Conservation (phyloP, 2,329 filamentous ascomycete species). For the Laburnicola sp. region DNA sequence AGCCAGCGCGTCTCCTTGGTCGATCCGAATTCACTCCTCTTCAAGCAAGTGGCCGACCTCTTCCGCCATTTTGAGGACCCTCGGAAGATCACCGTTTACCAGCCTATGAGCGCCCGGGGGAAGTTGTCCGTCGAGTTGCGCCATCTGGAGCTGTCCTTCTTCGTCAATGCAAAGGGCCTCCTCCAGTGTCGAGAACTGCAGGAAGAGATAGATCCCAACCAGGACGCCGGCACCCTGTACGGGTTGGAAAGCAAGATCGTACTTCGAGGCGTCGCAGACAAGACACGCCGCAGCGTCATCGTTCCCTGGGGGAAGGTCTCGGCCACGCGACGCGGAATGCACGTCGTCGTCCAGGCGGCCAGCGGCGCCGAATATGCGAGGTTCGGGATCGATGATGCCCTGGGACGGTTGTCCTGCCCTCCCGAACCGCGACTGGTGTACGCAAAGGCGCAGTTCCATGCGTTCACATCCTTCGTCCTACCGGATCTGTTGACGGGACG, state of each 20-base stretch:
- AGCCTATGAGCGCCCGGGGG: constrained; percentile 38
- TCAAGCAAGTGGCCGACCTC: constrained; percentile 45
- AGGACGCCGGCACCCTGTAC: constrained; percentile 62
- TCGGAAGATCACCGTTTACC: constrained; percentile 50
- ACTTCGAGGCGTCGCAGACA: constrained; percentile 49
- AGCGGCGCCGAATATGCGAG: constrained; percentile 45
- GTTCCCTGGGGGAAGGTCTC: constrained; percentile 51
- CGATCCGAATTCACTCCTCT: constrained; percentile 52
- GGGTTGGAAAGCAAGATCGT: constrained; percentile 62
- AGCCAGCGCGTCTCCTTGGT: constrained; percentile 45
- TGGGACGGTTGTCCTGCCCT: constrained; percentile 60
- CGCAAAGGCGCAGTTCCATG: constrained; percentile 61
- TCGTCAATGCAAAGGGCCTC: constrained; percentile 48
- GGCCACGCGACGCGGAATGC: constrained; percentile 41
- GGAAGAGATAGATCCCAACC: constrained; percentile 54
- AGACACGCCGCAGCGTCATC: constrained; percentile 53
- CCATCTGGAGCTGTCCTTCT: constrained; percentile 57
- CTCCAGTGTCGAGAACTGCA: constrained; percentile 55
- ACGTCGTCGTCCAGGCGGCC: constrained; percentile 47
- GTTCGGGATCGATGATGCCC: constrained; percentile 56
- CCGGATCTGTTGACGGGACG: constrained; percentile 52
- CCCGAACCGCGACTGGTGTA: constrained; percentile 59
- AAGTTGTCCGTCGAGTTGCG: constrained; percentile 54
- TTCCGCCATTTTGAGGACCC: constrained; percentile 56
- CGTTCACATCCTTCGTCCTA: constrained; percentile 55